Percentiles rank a stretch among this genome's conserved stretches.
These are phyloP conservation scores for Rhypophila decipiens DNA, from an alignment of 495 filamentous ascomycete genomes.

Conservation along the genomic window DNA sequence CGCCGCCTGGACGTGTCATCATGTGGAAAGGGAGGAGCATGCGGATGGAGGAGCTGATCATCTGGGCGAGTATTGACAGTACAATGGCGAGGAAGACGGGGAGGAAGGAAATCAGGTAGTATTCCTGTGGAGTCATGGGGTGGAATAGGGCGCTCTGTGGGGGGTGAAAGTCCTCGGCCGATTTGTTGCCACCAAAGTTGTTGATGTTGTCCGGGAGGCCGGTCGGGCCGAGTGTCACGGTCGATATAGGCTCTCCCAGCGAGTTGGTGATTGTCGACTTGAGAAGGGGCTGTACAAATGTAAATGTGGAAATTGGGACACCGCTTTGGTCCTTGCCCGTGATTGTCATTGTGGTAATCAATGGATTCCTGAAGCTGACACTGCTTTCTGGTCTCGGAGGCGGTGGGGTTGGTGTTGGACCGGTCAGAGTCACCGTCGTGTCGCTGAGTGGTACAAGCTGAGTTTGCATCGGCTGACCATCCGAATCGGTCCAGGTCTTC, in stretches of 20 bases:
- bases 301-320: background rate
- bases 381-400: too few relatives aligned
- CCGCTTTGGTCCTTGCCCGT: background rate
- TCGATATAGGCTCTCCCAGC: background rate
- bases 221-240: background rate
- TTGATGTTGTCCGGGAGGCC: too few relatives aligned
- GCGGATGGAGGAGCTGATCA: conserved; percentile 17
- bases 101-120: conserved; percentile 24
- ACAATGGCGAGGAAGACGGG: conserved; percentile 19
- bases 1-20: conserved; percentile 16
- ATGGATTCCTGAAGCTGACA: too few relatives aligned
- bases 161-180: background rate
- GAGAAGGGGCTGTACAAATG: background rate
- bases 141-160: background rate
- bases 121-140: conserved; percentile 8
- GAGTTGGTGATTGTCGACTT: background rate
- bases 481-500: background rate
- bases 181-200: background rate
- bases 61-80: conserved; percentile 20
- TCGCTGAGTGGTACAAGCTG: background rate
- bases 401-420: background rate
- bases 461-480: background rate
- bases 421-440: background rate
- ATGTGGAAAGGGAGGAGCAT: conserved; percentile 25
- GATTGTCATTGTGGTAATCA: background rate